A percentile compares a stretch with the other conserved stretches of the same genome.
Evolutionary conservation across 2,329 filamentous ascomycete species (phyloP).

Genomic region (Cercospora sp.): DNA sequence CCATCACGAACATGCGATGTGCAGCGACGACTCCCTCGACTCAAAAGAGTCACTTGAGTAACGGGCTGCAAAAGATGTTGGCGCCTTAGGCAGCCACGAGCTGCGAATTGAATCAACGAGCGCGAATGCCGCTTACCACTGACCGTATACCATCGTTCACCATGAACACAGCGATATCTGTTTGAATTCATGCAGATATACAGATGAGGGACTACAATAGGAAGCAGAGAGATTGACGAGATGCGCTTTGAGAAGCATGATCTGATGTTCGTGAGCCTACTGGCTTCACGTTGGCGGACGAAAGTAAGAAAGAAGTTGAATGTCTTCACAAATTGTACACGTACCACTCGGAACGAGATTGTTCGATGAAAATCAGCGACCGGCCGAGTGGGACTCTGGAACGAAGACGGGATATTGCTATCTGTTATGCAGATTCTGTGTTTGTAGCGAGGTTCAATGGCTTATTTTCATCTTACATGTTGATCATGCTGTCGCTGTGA

Average conservation of each 20-base stretch:
- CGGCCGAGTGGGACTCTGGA: slow-evolving; percentile 36
- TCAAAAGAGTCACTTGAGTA: background rate
- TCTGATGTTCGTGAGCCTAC: background rate
- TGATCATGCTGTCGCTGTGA: background rate
- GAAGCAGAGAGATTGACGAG: slow-evolving; percentile 6
- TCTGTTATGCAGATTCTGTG: slow-evolving; percentile 10
- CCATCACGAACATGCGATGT: background rate
- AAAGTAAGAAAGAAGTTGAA: slow-evolving; percentile 1
- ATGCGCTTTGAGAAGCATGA: slow-evolving; percentile 19
- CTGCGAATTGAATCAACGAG: background rate
- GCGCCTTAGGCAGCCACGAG: background rate
- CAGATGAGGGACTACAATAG: slow-evolving; percentile 3
- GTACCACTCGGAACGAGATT: background rate
- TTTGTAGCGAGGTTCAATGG: slow-evolving; percentile 12
- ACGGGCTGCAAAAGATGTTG: background rate
- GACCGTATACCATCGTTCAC: slow-evolving; percentile 31
- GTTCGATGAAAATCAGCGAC: slow-evolving; percentile 7
- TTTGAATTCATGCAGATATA: background rate
- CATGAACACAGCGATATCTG: slow-evolving; percentile 9
- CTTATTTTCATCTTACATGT: background rate
- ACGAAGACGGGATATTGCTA: slow-evolving; percentile 11
- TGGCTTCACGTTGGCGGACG: background rate
- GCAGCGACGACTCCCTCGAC: background rate
- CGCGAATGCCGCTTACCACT: slow-evolving; percentile 21
- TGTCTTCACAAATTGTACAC: slow-evolving; percentile 12